Evolutionary conservation across 306 rosid species (phyloP).

Genomic region (Trifolium fragiferum): DNA sequence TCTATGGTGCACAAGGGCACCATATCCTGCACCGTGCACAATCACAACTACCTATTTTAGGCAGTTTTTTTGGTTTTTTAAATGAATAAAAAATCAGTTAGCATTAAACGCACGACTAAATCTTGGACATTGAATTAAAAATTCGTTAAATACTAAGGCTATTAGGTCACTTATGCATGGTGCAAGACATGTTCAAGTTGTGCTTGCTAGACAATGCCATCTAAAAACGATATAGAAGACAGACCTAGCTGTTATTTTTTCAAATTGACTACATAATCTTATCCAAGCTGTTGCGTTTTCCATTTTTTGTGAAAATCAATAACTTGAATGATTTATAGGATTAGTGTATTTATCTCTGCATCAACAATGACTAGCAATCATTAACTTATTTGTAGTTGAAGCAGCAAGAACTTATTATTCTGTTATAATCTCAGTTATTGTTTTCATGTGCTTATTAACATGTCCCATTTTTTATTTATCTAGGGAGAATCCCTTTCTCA

Average conservation of each 20-base stretch:
- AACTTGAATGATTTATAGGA: conserved; percentile 14
- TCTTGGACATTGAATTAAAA: too few species aligned
- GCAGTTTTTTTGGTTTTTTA: too few species aligned
- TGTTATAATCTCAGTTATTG: background rate
- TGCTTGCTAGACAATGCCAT: too few species aligned
- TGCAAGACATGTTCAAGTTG: too few species aligned
- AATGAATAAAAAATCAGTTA: too few species aligned
- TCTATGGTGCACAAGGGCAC: too few species aligned
- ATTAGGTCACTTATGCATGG: too few species aligned
- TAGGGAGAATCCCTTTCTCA: conserved; percentile 95
- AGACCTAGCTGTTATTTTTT: background rate
- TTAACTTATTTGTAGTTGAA: conserved; percentile 1
- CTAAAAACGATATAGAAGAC: background rate
- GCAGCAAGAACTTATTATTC: conserved; percentile 26
- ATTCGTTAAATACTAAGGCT: too few species aligned
- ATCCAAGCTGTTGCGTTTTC: conserved; percentile 13
- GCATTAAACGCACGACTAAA: too few species aligned
- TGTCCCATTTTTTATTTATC: conserved; percentile 36
- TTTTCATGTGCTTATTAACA: conserved; percentile 29
- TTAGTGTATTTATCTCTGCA: conserved; percentile 30
- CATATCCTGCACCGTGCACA: too few species aligned
- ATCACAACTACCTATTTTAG: too few species aligned
- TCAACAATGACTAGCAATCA: conserved; percentile 27
- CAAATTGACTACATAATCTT: conserved; percentile 4
- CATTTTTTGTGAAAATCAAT: conserved; percentile 1